Base-by-base conservation (phyloP, 1,284 basidiomycete genomes). In the Cryptococcus sp. region DNA sequence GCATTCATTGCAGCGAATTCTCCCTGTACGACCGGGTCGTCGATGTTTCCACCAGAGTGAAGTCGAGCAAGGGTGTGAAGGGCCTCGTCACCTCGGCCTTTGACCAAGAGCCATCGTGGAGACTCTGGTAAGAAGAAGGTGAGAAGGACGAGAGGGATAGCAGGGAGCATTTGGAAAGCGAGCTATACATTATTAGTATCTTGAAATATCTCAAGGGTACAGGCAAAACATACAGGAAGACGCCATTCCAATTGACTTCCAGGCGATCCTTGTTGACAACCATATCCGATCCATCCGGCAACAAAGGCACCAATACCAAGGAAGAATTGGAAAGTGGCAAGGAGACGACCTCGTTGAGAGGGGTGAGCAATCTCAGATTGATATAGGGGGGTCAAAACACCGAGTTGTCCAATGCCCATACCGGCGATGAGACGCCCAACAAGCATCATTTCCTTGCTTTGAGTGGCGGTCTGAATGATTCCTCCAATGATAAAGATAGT, bases 41-140 rank as follows among this genome's bases (percentile, higher is more conserved):
- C 55, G 45, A 58, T 53, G 51, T 72, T 59, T 23, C 72, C 73
- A 34, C 62, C 80, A 2, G 85, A 83, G 65, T 88, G 86, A 57
- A 84, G 86, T 58, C 82, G 82, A 13, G 82, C 81, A 3, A 88
- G 79, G 32, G 83, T 79, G 3, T 63, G 70, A 41, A 78, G 76
- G 0, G 84, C 83, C 38, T 84, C 81, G 0, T 81, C 76, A 4
- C 76, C 71, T 14, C 82, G 78, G 11, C 82, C 82, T 52, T 79
- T 80, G 31, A 81, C 82, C 30, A 87, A 81, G 38, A 88, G 79
- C 78, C 82, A 87, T 41, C 84, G 79, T 2, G 84, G 84, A n/a
- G 78, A 80, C 57, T 82, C 81, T 13, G 81, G 80, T 35, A 81
- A 75, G 36, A 80, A 60, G 59, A 78, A 76, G 44, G 84, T 83